Evolutionary conservation across 2,329 filamentous ascomycete genomes (phyloP).

Genomic region (Neofusicoccum kwambonambiense): DNA sequence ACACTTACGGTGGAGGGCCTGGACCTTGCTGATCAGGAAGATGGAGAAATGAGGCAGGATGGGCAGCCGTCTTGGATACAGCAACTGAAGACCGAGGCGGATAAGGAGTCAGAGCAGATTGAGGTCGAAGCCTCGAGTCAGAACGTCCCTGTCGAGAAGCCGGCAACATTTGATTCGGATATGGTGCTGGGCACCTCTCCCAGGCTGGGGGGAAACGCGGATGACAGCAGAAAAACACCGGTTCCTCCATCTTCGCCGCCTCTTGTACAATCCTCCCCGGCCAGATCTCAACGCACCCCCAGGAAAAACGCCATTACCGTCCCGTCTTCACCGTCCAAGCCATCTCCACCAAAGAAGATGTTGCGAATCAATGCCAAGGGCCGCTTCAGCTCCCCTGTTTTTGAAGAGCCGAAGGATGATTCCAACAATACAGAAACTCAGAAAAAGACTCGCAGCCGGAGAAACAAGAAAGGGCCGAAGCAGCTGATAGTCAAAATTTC

Average conservation of each 20-base stretch:
- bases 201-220: neutral
- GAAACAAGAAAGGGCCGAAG: slow-evolving; percentile 29
- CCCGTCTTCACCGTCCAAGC: neutral
- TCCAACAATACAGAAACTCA: slow-evolving; percentile 31
- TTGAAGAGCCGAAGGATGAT: slow-evolving; percentile 28
- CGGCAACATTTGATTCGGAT: neutral
- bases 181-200: neutral
- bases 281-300: neutral
- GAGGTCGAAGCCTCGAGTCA: slow-evolving; percentile 7
- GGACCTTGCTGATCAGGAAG: neutral
- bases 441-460: slow-evolving; percentile 33
- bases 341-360: slow-evolving; percentile 34
- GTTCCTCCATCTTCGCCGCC: slow-evolving; percentile 7
- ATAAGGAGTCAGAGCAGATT: neutral
- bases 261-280: neutral
- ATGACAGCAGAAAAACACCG: neutral
- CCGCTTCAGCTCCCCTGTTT: slow-evolving; percentile 46
- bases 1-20: neutral
- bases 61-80: slow-evolving; percentile 26
- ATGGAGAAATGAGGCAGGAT: neutral
- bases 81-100: slow-evolving; percentile 30
- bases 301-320: neutral
- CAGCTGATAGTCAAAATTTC: slow-evolving; percentile 53
- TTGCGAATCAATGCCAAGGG: slow-evolving; percentile 45
- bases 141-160: neutral